These are phyloP conservation scores for Malbranchea cinnamomea DNA, from an alignment of 2,329 filamentous ascomycete species.

Conservation along the genomic window DNA sequence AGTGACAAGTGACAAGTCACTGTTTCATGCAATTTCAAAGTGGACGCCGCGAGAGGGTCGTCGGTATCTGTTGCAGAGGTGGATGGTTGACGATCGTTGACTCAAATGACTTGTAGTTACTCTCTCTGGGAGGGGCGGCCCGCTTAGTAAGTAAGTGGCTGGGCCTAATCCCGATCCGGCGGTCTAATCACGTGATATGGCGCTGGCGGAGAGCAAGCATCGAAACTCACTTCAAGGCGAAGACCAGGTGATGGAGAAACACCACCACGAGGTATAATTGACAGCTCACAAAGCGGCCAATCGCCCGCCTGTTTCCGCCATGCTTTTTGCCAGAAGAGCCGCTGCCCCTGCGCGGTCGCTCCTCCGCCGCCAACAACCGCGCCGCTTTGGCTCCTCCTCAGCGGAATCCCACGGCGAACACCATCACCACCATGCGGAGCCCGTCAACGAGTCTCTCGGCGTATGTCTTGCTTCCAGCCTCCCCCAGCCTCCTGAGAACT, in stretches of 20 bases:
- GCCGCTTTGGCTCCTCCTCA: conserved; percentile 29
- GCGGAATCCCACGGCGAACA: too few species aligned
- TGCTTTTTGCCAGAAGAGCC: conserved; percentile 29
- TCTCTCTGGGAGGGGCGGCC: too few species aligned
- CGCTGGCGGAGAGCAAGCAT: neutral
- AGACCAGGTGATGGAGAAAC: conserved; percentile 10
- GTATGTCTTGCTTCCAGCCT: conserved; percentile 20
- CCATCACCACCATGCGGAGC: conserved; percentile 23
- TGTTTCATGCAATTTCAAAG: too few species aligned
- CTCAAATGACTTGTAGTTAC: too few species aligned
- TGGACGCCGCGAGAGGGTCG: too few species aligned
- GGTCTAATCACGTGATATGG: too few species aligned
- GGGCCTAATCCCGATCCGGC: too few species aligned
- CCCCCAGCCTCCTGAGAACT: neutral
- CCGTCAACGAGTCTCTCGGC: conserved; percentile 32
- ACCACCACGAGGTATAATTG: conserved; percentile 12
- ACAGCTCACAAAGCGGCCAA: neutral
- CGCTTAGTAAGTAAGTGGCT: too few species aligned
- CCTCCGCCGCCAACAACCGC: conserved; percentile 28
- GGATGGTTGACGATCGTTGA: too few species aligned
- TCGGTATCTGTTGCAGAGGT: too few species aligned
- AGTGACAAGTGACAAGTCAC: too few species aligned
- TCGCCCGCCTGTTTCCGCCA: conserved; percentile 17
- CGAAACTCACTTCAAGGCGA: neutral
- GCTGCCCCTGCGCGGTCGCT: conserved; percentile 20